These are phyloP conservation scores for Epichloe gansuensis DNA, from an alignment of 2,329 filamentous ascomycete species.

Conservation along the genomic window DNA sequence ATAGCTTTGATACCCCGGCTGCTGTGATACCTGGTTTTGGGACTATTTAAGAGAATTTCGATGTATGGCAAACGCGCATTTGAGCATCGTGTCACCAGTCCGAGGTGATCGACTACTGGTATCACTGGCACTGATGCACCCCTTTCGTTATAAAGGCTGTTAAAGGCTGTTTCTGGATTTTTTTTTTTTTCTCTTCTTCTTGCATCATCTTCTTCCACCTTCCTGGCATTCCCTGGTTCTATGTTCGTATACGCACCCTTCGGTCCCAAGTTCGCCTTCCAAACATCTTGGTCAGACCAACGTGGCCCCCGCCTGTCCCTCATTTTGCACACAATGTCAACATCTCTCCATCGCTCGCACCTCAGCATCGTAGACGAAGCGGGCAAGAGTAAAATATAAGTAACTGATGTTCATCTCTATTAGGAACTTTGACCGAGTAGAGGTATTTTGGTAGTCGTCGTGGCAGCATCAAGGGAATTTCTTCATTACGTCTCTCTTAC, in stretches of 20 bases:
- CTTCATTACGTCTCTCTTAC: slow-evolving; percentile 32
- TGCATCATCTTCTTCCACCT: not conserved
- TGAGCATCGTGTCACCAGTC: not conserved
- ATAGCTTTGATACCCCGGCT: not conserved
- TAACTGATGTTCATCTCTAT: not conserved
- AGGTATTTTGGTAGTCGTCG: slow-evolving; percentile 1
- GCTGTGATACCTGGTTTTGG: not conserved
- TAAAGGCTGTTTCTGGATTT: not conserved
- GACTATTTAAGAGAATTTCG: not conserved
- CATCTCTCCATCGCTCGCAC: not conserved
- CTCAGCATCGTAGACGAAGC: not conserved
- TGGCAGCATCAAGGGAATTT: slow-evolving; percentile 34
- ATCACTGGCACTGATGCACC: not conserved
- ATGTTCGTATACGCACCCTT: not conserved
- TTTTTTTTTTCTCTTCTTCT: not conserved
- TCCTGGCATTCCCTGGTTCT: not conserved
- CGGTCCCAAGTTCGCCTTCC: not conserved
- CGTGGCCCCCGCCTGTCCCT: not conserved
- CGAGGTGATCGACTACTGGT: not conserved
- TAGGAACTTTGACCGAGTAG: not conserved
- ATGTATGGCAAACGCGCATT: not conserved
- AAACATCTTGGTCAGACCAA: not conserved
- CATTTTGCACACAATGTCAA: not conserved
- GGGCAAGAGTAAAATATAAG: not conserved
- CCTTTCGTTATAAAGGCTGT: not conserved